Conservation (phyloP, 768 basidiomycete species). For the Cyathus striatus region DNA sequence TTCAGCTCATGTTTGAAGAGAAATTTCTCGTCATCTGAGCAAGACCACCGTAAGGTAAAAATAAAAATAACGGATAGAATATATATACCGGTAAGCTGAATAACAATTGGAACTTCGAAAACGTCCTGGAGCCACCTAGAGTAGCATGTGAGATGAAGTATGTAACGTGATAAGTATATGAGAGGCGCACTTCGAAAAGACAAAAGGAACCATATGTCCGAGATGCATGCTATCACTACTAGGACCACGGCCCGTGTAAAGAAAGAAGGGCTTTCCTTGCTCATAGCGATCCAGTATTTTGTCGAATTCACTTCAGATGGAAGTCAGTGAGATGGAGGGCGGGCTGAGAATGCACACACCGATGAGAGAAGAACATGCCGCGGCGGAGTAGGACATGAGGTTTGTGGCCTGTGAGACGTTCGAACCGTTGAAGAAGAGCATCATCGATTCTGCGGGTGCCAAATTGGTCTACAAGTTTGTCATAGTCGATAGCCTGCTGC, state of each 20-base stretch:
- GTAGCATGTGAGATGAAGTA: constrained; percentile 1
- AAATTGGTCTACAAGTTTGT: constrained; percentile 91
- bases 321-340: too few relatives aligned
- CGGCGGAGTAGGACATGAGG: constrained; percentile 87
- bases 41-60: neutral
- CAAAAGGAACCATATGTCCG: constrained; percentile 96
- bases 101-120: constrained; percentile 89
- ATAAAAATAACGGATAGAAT: neutral
- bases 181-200: constrained; percentile 83
- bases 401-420: constrained; percentile 80
- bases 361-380: constrained; percentile 97
- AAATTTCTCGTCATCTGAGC: constrained; percentile 95
- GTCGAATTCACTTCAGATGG: constrained; percentile 86
- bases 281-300: constrained; percentile 93
- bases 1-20: constrained; percentile 94
- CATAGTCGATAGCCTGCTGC: constrained; percentile 93
- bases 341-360: constrained; percentile 42
- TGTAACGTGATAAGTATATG: neutral
- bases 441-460: constrained; percentile 81
- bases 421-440: constrained; percentile 81
- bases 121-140: constrained; percentile 93
- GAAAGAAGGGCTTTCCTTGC: constrained; percentile 94
- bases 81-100: constrained; percentile 86
- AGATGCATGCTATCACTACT: constrained; percentile 97
- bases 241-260: constrained; percentile 97